Base-by-base conservation (phyloP, 768 basidiomycete genomes). In the Naganishia randhawae region DNA sequence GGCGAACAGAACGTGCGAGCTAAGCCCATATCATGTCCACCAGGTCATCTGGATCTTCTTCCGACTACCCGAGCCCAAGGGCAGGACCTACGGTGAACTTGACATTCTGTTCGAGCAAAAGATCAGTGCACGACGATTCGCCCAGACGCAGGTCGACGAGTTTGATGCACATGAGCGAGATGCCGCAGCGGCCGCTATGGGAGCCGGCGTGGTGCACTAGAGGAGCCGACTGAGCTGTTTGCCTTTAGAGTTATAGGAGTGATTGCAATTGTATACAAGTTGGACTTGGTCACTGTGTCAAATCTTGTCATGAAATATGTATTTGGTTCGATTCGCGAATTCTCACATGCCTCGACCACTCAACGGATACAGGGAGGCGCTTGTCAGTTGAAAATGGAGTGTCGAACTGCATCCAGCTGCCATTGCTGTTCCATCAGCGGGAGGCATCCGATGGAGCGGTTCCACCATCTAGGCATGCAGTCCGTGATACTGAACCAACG, bases 71-170 rank as follows among this genome's bases (percentile, higher is more conserved):
- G 77, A 78, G 70, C 70, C 71, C 65, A 77, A 76, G 68, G 77
- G 73, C 22, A 66, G 78, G 62, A 74, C 76, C 2, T 79, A 77
- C 72, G 71, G 75, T 50, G 77, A 80, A 66, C 68, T 79, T 48
- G 79, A 80, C 68, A 78, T 79, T 54, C n/a, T 80, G 52, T 80
- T 79, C 72, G 71, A 71, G 62, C 71, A 74, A n/a, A 66, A 66
- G 27, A 54, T 77, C 11, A 48, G 73, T 3, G 77, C 79, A 5
- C 66, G 79, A n/a, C 63, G 75, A 39, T 80, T 77, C 63, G 42
- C 37, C 10, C 64, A 33, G 66, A 76, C 76, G 5, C 64, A 71
- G 17, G 73, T 80, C 63, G 65, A 68, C 62, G 70, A 73, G 39
- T 69, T 69, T 53, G 68, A 42, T 13, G 68, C 68, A 17, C 48